Evolutionary conservation across 1,139 yeast genomes (phyloP), one percentile per base, ranked within the genome.

Genomic region (Geotrichum citri-aurantii): DNA sequence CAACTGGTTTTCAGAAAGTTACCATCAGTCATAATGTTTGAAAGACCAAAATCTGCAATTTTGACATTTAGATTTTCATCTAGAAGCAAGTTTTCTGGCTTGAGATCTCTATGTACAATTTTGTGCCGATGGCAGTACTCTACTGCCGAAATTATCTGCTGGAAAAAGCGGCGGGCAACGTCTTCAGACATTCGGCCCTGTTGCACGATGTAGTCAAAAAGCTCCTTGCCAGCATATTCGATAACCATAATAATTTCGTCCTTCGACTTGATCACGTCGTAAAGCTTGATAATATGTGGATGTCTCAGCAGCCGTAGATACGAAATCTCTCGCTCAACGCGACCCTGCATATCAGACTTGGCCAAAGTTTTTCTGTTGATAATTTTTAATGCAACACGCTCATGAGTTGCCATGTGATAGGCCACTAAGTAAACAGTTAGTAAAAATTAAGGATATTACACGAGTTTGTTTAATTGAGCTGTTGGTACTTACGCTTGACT

Each of bases 221-320:
- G 80, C 74, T 93, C 99, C 67, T 91, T 90, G 8, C 97, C 97
- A 1, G 99, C 99, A 71, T 82, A 93, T 73, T 93, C 99, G 69
- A 93, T 92, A 42, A 95, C 98, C 98, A 93, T 93, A 68, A 93
- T 89, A 66, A 93, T 93, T 68, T 93, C 99, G 67, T 93, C 97
- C 68, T 90, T 90, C 47, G 96, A 87, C 73, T 93, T 93, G 72
- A 93, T 93, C 57, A 93, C 99, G 73, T 93, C 99, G 75, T 92
- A 93, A 61, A 93, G 79, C 74, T 93, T 93, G 76, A 93, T 93
- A 72, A 93, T 93, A 73, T 93, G 99, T 4, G 98, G 99, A 72
- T 93, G 99, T 74, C 98, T 83, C 63, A 93, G 79, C 61, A 93
- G 78, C 60, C 98, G 78, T 65, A 93, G 79, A 72, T 93, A 93